Base-by-base conservation (phyloP, 495 filamentous ascomycete species). In the Penicillium crystallinum region DNA sequence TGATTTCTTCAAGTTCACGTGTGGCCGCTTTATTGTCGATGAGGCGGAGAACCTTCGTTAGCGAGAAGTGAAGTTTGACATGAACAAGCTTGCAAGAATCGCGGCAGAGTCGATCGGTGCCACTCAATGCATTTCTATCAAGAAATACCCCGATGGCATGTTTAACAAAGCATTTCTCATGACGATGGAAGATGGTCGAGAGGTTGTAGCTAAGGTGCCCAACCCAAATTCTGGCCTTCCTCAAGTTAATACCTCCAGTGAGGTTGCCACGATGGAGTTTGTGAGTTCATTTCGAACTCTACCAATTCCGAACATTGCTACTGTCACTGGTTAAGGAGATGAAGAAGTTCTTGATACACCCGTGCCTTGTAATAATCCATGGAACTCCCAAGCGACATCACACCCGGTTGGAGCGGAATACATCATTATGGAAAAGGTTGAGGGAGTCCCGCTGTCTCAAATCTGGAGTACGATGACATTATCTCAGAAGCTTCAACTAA, bases 211-310 rank as follows among this genome's bases (percentile, higher is more conserved):
- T 11, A 67, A 67, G 25, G 62, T 76, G 4, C 70, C 66, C 0
- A 66, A 65, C 45, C 69, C 66, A 7, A 73, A 70, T 58, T 62
- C 70, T 54, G 70, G 71, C 19, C 37, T 63, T 36, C 41, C 70
- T 27, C 58, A 62, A 46, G 62, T 55, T 30, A 67, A 64, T 21
- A 72, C 67, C 21, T 65, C 68, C 45, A 68, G 63, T 58, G 70
- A 73, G 57, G 70, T 75, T 6, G 68, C 70, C 29, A 75, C 70
- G 19, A 70, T 70, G 65, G 65, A 73, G 31, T 73, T 73, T 54
- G 68, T 72, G 47, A 12, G 62, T 52, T 45, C 18, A 45, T 47
- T 12, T 41, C 43, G 46, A 55, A 35, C 38, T 45, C 53, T 0
- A 15, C 9, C 5, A 1, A 23, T 11, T 6, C 21, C 38, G 2